Base-by-base conservation (phyloP, 768 basidiomycete genomes). In the Cystofilobasidium capitatum region DNA sequence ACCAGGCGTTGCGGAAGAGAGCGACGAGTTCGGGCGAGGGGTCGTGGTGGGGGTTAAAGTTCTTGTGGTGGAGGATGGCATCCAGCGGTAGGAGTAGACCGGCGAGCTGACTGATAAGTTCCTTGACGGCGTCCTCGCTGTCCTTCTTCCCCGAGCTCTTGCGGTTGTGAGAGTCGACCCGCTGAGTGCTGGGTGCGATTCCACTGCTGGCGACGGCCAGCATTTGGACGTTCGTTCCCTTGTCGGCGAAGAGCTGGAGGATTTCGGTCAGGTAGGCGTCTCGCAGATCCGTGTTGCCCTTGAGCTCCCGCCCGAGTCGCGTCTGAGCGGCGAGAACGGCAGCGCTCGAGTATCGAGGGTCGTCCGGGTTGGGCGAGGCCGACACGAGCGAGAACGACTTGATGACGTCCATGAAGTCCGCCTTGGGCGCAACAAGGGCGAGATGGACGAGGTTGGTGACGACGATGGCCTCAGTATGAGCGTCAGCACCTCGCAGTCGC, bases 301-400 rank as follows among this genome's bases (percentile, higher is more conserved):
- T 78, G 33, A 94, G 75, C 71, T 91, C 89, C 74, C 86, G 86
- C 2, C 91, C 89, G 36, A 97, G 82, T 59, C 88, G 82, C 3
- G 91, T 94, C 76, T 94, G 91, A 5, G 92, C 91, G 13, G 90
- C 89, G 44, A 96, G 79, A 20, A 96, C 90, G 84, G 89, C 91
- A 69, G 92, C 92, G 72, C 88, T 91, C 1, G 91, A 89, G 74
- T 88, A 88, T 29, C 88, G 81, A 1, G 89, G 87, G 75, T 93
- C 91, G 70, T 92, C 89, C 14, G 87, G 85, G 76, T 92, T 88
- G n/a, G 88, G 85, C 13, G 86, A 85, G 39, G 88, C 84, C 72
- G 88, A 91, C 69, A 93, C 88, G 26, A 82, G 78, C 8, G 91
- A 91, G 75, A 96, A 91, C 0, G 86, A 84, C 54, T 85, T 82